Evolutionary conservation across 768 basidiomycete species (phyloP), one percentile per base, ranked within the genome.

Genomic region (Hygrophoropsis aurantiaca): DNA sequence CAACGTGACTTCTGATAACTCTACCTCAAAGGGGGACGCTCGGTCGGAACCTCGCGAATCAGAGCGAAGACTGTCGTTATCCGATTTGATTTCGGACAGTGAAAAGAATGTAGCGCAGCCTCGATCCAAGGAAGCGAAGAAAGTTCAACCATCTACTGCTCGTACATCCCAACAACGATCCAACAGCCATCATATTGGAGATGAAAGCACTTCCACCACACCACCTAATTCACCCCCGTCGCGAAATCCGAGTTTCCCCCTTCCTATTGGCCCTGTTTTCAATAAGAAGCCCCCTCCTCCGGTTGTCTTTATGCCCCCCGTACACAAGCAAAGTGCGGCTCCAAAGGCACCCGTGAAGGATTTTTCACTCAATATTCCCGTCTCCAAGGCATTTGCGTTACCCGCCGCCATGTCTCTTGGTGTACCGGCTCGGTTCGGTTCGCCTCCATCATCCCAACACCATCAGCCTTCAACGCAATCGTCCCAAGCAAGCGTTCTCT

Each of bases 171-270:
- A 30, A 30, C 45, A 33, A 13, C 16, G n/a, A 30, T 47, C 46
- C 11, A 54, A 57, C 32, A 42, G 18, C 5, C 23, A 21, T n/a
- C 10, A 36, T 42, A 41, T 42, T 40, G 41, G 25, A 13, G 49
- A 69, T 24, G 62, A 72, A 44, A 80, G 76, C 46, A 62, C 68
- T 6, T 75, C 80, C 4, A 81, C 78, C 9, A 84, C 81, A 13
- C 82, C 81, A 25, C 75, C 80, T 7, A 62, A 78, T 46, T 82
- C 84, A 7, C 82, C 82, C 3, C 73, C 78, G 15, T 57, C 61
- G 33, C 45, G 54, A 8, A 51, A 19, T 30, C 36, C 48, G 15
- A 30, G 57, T 41, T 66, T 71, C 53, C 57, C 65, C 30, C 57
- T 66, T 24, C 71, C 71, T 10, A 50, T 68, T 13, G 73, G 65